Conservation (phyloP, 441 rosid species). For the Omphalea diandra region DNA sequence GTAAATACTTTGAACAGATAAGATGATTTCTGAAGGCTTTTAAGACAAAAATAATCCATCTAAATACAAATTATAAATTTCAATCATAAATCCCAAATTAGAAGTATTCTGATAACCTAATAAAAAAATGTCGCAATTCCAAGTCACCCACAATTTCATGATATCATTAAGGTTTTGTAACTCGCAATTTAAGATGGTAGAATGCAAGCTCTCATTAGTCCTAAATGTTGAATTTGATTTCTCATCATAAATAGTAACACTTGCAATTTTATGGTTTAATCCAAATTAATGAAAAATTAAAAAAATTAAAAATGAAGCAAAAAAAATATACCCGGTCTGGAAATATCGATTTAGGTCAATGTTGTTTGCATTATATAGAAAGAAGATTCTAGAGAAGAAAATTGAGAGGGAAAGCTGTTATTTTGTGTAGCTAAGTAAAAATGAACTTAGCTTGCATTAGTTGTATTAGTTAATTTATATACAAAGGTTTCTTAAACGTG, state of each 20-base stretch:
- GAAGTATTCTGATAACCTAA: not conserved
- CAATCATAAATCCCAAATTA: not conserved
- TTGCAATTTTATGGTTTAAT: slow-evolving; percentile 9
- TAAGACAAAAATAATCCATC: not conserved
- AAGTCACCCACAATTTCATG: not conserved
- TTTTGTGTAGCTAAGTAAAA: too few species aligned
- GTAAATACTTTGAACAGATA: not conserved
- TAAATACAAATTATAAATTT: not conserved
- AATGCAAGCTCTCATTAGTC: not conserved
- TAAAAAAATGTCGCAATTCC: not conserved
- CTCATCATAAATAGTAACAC: not conserved
- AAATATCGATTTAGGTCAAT: slow-evolving; percentile 96
- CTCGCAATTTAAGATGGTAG: not conserved
- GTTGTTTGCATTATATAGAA: slow-evolving; percentile 86
- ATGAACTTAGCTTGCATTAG: too few species aligned
- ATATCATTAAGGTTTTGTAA: not conserved
- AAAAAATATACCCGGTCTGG: slow-evolving; percentile 81
- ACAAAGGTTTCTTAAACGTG: too few species aligned
- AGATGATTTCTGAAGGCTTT: not conserved
- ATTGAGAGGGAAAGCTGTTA: too few species aligned
- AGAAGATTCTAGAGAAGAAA: too few species aligned
- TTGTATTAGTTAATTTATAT: too few species aligned
- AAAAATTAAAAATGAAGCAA: slow-evolving; percentile 10
- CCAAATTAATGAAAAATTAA: slow-evolving; percentile 4
- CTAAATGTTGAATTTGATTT: not conserved